phyloP scores from a whole-genome alignment of 2,329 filamentous ascomycete genomes.

The Monosporascus sp. region DNA sequence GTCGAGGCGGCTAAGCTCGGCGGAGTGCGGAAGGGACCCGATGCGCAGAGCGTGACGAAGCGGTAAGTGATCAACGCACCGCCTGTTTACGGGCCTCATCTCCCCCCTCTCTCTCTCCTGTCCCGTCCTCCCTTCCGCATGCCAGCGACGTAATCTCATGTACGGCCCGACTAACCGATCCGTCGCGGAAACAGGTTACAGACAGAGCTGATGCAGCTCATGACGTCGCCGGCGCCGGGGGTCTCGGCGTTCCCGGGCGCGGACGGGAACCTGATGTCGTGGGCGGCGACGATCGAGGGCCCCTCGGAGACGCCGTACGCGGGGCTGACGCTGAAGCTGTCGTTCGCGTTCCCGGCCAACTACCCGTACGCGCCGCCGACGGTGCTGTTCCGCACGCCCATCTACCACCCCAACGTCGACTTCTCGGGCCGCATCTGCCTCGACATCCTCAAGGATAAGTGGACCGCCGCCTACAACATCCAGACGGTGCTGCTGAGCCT shows the following conservation, averaged over 20 bases:
- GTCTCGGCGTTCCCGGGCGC: slow-evolving; percentile 91
- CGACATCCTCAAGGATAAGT: slow-evolving; percentile 98
- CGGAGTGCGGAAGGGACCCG: slow-evolving; percentile 51
- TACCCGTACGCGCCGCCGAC: slow-evolving; percentile 90
- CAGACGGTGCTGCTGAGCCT: slow-evolving; percentile 88
- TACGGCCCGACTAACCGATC: neutral
- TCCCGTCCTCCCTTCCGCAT: neutral
- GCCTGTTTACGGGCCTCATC: neutral
- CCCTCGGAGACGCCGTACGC: slow-evolving; percentile 90
- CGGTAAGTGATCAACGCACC: slow-evolving; percentile 46
- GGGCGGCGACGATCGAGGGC: slow-evolving; percentile 91
- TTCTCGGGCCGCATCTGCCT: slow-evolving; percentile 95
- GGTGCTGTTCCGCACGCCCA: slow-evolving; percentile 95
- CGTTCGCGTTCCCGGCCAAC: slow-evolving; percentile 83
- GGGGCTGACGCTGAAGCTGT: slow-evolving; percentile 83
- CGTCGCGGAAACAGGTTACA: slow-evolving; percentile 61
- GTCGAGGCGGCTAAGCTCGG: slow-evolving; percentile 59
- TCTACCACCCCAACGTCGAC: slow-evolving; percentile 98
- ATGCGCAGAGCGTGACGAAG: slow-evolving; percentile 73
- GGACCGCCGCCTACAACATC: slow-evolving; percentile 96
- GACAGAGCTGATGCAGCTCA: slow-evolving; percentile 96
- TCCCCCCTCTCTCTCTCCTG: neutral
- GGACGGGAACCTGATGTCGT: slow-evolving; percentile 84
- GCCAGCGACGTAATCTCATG: neutral
- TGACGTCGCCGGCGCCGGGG: slow-evolving; percentile 90